phyloP scores from a whole-genome alignment of 2,329 filamentous ascomycete genomes.

The Ophiostoma novo-ulmi region DNA sequence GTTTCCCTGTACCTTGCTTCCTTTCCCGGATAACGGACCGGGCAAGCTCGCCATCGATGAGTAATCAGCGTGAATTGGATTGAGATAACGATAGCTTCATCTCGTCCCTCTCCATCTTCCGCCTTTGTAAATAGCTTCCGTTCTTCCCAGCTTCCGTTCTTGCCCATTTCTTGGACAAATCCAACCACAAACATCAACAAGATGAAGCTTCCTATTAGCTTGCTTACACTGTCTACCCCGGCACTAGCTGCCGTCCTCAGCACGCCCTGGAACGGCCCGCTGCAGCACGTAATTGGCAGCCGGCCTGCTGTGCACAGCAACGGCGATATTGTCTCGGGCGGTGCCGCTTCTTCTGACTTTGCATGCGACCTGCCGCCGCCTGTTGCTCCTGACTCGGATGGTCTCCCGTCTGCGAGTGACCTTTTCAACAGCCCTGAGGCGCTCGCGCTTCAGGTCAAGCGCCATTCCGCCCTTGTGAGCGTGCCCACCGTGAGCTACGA shows the following conservation, averaged over 20 bases:
- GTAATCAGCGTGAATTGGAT: not conserved
- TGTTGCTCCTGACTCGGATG: constrained; percentile 22
- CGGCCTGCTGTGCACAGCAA: not conserved
- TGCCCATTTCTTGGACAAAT: not conserved
- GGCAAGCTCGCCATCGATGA: not conserved
- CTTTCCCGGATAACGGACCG: constrained; percentile 13
- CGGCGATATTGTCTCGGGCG: not conserved
- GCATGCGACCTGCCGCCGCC: constrained; percentile 27
- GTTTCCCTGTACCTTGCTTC: not conserved
- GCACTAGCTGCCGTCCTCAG: constrained; percentile 19
- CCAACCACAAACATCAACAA: not conserved
- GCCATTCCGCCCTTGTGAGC: constrained; percentile 33
- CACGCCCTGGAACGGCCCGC: not conserved
- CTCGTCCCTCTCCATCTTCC: not conserved
- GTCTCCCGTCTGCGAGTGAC: constrained; percentile 24
- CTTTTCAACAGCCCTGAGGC: constrained; percentile 24
- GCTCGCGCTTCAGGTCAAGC: constrained; percentile 27
- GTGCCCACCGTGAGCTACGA: constrained; percentile 35
- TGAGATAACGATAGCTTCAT: not conserved
- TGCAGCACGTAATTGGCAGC: constrained; percentile 18
- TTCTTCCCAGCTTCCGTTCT: constrained; percentile 1
- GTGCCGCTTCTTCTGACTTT: constrained; percentile 17
- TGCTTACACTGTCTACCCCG: constrained; percentile 18
- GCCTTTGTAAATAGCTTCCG: not conserved
- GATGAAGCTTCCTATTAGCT: constrained; percentile 18